Evolutionary conservation across 345 rosid genomes (phyloP), one percentile per base, ranked within the genome.

Genomic region (Linum trigynum): DNA sequence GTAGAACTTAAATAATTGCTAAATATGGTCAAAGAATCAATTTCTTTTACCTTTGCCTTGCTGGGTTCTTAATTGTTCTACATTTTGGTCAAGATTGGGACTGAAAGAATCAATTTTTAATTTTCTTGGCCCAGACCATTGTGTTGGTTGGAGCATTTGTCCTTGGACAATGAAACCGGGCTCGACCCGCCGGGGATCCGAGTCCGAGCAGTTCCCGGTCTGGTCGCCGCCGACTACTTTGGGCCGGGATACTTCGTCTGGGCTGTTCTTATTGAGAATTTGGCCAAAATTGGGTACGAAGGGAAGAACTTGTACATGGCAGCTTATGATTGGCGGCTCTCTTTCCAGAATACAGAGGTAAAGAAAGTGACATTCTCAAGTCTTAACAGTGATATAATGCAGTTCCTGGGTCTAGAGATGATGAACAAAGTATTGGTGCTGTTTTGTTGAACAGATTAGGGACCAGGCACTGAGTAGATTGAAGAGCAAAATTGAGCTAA

Each of bases 281-380:
- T 90, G 74, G 97, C 90, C 0, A 82, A 83, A 67, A 84, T 90
- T 55, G 95, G 97, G 40, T 87, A 90, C 66, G 95, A 84, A 61
- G 91, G 76, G 48, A 90, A 85, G 78, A 87, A 85, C 64, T 63
- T 73, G 63, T 56, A 68, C 5, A 73, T 73, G 76, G 76, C 76
- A 39, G 76, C 69, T 5, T 73, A 64, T 35, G 76, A 73, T 42
- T 68, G 76, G 76, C 64, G 76, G 65, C 76, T 73, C 11, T 68
- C 76, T 59, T 73, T 73, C 64, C 72, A 73, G 65, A 73, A 73
- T 41, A 73, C 72, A 35, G 76, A 73, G 76, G 76, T 73, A 64
- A 12, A 0, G 32, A 23, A 23, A 23, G 32, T 23, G 32, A 23
- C 32, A 23, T 23, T 23, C 32, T 23, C 32, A 23, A 23, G 32